phyloP scores from a whole-genome alignment of 192 early-diverging fungal genomes.

The Fimicolochytrium jonesii region DNA sequence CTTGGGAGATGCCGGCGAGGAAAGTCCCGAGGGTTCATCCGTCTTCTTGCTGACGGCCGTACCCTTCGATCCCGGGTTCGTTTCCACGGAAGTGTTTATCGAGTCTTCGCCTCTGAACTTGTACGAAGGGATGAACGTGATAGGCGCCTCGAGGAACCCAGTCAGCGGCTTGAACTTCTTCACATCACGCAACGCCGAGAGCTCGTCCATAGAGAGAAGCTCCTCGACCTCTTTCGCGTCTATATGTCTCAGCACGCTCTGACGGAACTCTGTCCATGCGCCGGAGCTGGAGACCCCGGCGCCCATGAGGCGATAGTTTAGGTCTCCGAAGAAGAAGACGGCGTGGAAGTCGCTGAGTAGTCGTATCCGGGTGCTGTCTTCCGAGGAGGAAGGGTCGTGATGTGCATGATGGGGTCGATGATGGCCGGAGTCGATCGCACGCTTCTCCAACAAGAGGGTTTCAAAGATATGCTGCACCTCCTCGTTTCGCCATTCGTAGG shows the following conservation, averaged over 20 bases:
- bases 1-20: neutral
- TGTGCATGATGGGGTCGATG: neutral
- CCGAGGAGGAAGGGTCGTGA: neutral
- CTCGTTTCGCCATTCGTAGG: conserved; percentile 32
- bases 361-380: neutral
- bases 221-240: conserved; percentile 9
- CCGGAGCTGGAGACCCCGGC: neutral
- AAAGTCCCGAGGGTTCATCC: neutral
- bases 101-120: conserved; percentile 21
- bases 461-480: conserved; percentile 30
- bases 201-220: conserved; percentile 30
- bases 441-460: conserved; percentile 16
- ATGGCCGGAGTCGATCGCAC: neutral
- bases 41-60: neutral
- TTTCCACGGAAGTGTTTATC: no score
- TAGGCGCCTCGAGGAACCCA: conserved; percentile 28
- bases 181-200: conserved; percentile 8
- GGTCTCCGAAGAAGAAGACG: conserved; percentile 34
- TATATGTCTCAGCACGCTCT: conserved; percentile 18
- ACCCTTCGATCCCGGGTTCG: neutral
- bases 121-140: conserved; percentile 31
- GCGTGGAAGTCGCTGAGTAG: conserved; percentile 19
- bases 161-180: conserved; percentile 10
- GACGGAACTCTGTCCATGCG: neutral
- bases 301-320: conserved; percentile 37